These are phyloP conservation scores for Cryptococcus jaspeensis DNA, from an alignment of 1,284 basidiomycete species.

Conservation along the genomic window DNA sequence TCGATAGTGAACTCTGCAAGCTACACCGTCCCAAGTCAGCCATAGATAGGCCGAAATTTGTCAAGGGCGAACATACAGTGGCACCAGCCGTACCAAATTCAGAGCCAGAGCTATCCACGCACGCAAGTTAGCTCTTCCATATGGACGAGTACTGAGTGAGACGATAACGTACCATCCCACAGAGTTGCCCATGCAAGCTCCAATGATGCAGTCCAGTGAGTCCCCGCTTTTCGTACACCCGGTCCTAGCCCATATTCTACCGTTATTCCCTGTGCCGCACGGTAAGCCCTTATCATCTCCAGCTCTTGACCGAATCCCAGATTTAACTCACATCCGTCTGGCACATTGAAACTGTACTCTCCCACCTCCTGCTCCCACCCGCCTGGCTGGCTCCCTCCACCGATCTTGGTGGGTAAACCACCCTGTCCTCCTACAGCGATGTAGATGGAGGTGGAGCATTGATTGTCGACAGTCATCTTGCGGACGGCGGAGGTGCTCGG, in stretches of 20 bases:
- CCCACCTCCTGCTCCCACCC: conserved; percentile 13
- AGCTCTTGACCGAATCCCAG: background rate
- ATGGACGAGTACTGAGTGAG: too few species aligned
- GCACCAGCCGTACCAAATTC: conserved; percentile 17
- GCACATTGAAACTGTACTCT: conserved; percentile 14
- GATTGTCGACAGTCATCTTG: conserved; percentile 19
- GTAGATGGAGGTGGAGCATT: conserved; percentile 22
- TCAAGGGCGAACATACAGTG: too few species aligned
- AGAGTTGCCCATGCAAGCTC: conserved; percentile 10
- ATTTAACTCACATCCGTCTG: conserved; percentile 20
- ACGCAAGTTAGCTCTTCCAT: background rate
- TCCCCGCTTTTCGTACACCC: conserved; percentile 20
- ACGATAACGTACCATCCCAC: conserved; percentile 18
- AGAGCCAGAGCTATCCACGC: conserved; percentile 3
- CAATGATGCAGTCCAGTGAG: conserved; percentile 18
- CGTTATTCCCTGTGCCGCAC: conserved; percentile 14
- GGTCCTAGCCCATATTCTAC: conserved; percentile 21
- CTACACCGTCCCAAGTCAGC: too few species aligned
- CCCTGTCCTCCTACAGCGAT: conserved; percentile 12
- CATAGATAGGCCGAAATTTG: too few species aligned
- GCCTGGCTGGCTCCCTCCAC: conserved; percentile 7
- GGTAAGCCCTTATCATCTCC: too few species aligned
- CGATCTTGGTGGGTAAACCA: conserved; percentile 1
- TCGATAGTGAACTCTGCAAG: conserved; percentile 23
- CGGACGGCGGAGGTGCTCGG: background rate